A percentile compares a stretch with the other conserved stretches of the same genome.
phyloP scores from a whole-genome alignment of 106 monocot genomes.

The Dioscorea zingiberensis region DNA sequence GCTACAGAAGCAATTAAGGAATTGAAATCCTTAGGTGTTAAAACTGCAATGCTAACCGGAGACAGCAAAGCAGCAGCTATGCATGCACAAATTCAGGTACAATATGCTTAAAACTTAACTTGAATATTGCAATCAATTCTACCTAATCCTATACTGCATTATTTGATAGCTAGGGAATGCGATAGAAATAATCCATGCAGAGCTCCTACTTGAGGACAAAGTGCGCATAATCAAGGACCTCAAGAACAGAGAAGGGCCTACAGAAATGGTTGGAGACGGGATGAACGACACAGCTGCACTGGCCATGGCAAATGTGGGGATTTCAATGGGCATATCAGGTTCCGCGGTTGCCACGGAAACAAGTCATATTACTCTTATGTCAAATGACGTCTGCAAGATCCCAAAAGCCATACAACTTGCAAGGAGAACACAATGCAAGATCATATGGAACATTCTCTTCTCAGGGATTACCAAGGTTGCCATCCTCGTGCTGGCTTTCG shows the following conservation, averaged over 20 bases:
- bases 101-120: too few species aligned
- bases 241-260: constrained; percentile 46
- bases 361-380: constrained; percentile 88
- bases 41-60: constrained; percentile 83
- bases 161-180: constrained; percentile 45
- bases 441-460: constrained; percentile 67
- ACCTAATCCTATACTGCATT: too few species aligned
- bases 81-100: constrained; percentile 70
- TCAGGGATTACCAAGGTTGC: constrained; percentile 53
- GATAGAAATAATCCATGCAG: constrained; percentile 61
- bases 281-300: constrained; percentile 94
- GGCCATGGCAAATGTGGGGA: constrained; percentile 74
- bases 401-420: constrained; percentile 65
- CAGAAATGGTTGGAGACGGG: constrained; percentile 87
- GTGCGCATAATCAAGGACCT: constrained; percentile 54
- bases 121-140: too few species aligned
- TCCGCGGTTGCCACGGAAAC: constrained; percentile 89
- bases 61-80: constrained; percentile 66
- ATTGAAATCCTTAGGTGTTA: constrained; percentile 58
- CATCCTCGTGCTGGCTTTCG: constrained; percentile 60
- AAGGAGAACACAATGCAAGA: constrained; percentile 43
- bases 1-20: constrained; percentile 55
- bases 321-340: constrained; percentile 99
- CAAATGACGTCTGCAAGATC: constrained; percentile 80
- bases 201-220: constrained; percentile 83